Evolutionary conservation across 1,139 yeast species (phyloP).

Genomic region (Magnusiomyces magnusii): DNA sequence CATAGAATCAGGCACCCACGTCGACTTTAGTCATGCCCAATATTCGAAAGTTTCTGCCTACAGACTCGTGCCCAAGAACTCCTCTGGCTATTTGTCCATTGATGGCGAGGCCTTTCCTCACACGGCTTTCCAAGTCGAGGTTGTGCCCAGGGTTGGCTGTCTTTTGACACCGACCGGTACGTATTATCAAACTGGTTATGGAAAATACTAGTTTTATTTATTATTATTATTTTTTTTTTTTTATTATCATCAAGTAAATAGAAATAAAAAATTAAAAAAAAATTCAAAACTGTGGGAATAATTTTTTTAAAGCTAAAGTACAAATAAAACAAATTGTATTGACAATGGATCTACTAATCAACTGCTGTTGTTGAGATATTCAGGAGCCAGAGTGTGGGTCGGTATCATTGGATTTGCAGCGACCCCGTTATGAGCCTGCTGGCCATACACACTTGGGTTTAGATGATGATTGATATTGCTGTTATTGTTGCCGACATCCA

Average conservation of each 20-base stretch:
- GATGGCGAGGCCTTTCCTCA: constrained; percentile 88
- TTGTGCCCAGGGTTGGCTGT: constrained; percentile 34
- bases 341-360: too few relatives aligned
- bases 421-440: too few relatives aligned
- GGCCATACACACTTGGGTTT: too few relatives aligned
- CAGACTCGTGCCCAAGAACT: constrained; percentile 57
- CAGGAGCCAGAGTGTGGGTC: too few relatives aligned
- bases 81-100: constrained; percentile 56
- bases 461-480: not conserved
- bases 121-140: constrained; percentile 75
- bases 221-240: not conserved
- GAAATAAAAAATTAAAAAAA: not conserved
- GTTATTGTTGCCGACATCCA: not conserved
- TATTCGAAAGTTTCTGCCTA: constrained; percentile 83
- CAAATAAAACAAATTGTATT: too few relatives aligned
- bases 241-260: too few relatives aligned
- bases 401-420: too few relatives aligned
- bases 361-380: too few relatives aligned
- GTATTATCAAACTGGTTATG: constrained; percentile 20
- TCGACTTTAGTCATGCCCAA: constrained; percentile 51
- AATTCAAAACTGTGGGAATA: too few relatives aligned
- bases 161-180: constrained; percentile 25
- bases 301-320: too few relatives aligned
- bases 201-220: not conserved
- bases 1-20: constrained; percentile 71